Evolutionary conservation across 805 yeast genomes (phyloP), one percentile per base, ranked within the genome.

Genomic region (Nakazawaea wyomingensis): DNA sequence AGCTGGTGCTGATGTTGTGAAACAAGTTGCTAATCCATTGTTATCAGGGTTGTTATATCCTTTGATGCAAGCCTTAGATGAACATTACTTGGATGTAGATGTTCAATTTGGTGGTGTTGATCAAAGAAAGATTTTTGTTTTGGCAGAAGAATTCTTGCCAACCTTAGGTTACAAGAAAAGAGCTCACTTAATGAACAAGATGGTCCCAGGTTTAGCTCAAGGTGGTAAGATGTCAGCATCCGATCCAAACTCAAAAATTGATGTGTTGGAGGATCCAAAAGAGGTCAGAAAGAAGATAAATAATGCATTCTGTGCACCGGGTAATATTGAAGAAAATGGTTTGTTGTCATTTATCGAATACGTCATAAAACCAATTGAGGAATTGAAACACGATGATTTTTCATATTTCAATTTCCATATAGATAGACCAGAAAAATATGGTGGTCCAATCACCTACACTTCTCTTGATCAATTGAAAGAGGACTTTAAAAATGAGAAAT

Each of bases 171-270:
- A 91, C 82, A 87, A 85, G 68, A 93, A 93, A 74, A 83, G 99
- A 63, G 99, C 95, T 24, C 99, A 93, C 68, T 73, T 93, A 60
- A 93, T 93, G 99, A 93, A 93, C 70, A 91, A 89, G 43, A 91
- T 93, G 98, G 96, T 95, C 37, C 99, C 99, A 39, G 98, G 99
- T 43, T 77, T 93, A 55, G 80, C 84, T 26, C 96, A 90, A 67
- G 97, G 98, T 55, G 99, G 95, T 57, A 93, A 93, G 63, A 93
- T 93, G 99, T 87, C 96, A 55, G 96, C 99, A 2, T 87, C 96
- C 28, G 99, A 93, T 69, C 97, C 99, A 55, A 93, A 89, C 72
- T 90, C 98, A 45, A 93, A 93, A 68, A 89, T 93, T 50, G 99
- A 93, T 59, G 64, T 93, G 29, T 68, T 90, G 48, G 99, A 93